phyloP scores from a whole-genome alignment of 345 rosid genomes.

The Chamaenerion angustifolium region DNA sequence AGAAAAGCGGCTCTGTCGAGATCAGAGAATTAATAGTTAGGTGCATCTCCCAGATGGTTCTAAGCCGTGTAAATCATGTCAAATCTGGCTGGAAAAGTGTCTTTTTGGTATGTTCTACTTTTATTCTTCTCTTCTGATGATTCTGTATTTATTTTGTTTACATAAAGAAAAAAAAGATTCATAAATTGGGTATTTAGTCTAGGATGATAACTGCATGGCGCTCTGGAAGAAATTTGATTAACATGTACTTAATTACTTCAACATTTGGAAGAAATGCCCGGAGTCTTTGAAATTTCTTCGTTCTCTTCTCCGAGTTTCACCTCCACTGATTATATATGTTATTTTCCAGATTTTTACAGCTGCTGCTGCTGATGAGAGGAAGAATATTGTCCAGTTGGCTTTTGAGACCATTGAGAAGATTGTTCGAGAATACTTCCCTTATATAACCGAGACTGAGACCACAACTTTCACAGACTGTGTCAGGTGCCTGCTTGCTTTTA shows the following conservation, averaged over 20 bases:
- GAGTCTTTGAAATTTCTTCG: too few species aligned
- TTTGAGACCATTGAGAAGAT: slow-evolving; percentile 94
- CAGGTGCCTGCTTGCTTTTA: slow-evolving; percentile 84
- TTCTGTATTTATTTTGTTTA: too few species aligned
- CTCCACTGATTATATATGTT: background rate
- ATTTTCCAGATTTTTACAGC: slow-evolving; percentile 54
- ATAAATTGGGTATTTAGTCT: too few species aligned
- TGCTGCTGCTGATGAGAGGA: slow-evolving; percentile 86
- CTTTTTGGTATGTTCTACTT: slow-evolving; percentile 49
- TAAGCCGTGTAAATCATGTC: slow-evolving; percentile 76
- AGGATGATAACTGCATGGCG: too few species aligned
- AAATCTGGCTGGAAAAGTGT: slow-evolving; percentile 99
- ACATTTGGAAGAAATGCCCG: too few species aligned
- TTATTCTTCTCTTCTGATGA: slow-evolving; percentile 2
- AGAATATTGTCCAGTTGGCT: slow-evolving; percentile 73
- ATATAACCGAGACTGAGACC: slow-evolving; percentile 91
- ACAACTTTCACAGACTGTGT: slow-evolving; percentile 88
- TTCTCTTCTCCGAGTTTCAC: too few species aligned
- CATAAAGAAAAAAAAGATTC: too few species aligned
- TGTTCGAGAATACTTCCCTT: slow-evolving; percentile 81
- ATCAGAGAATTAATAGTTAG: slow-evolving; percentile 84
- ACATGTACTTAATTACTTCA: too few species aligned
- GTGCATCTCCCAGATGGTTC: slow-evolving; percentile 96
- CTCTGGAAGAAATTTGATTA: too few species aligned
- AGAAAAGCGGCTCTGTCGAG: slow-evolving; percentile 75